Evolutionary conservation across 768 basidiomycete genomes (phyloP).

Genomic region (Chalciporus pseudorubinellus): DNA sequence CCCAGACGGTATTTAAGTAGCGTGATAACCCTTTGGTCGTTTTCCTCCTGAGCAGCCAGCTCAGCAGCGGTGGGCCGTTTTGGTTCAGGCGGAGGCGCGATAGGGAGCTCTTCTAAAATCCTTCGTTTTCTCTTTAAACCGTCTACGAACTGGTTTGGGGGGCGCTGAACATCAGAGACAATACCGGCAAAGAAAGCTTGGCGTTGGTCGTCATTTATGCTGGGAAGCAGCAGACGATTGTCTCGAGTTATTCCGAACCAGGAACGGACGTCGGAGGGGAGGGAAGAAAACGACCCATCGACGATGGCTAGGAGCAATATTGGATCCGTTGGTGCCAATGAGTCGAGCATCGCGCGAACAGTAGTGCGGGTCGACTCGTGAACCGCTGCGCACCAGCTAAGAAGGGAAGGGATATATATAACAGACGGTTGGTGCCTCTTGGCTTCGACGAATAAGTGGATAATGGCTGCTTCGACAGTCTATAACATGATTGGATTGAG

Average conservation of each 20-base stretch:
- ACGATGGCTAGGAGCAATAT: constrained; percentile 89
- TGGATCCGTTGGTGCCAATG: constrained; percentile 87
- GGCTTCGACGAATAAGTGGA: constrained; percentile 94
- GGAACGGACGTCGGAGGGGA: constrained; percentile 78
- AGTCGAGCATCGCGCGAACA: constrained; percentile 87
- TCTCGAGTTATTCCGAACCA: constrained; percentile 87
- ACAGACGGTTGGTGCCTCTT: constrained; percentile 96
- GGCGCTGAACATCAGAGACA: constrained; percentile 63
- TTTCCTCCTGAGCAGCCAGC: constrained; percentile 77
- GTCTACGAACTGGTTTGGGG: constrained; percentile 88
- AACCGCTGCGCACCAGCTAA: constrained; percentile 82
- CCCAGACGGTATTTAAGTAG: constrained; percentile 89
- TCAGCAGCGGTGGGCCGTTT: constrained; percentile 79
- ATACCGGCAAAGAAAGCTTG: constrained; percentile 74
- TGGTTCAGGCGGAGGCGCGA: constrained; percentile 90
- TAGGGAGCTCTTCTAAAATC: constrained; percentile 77
- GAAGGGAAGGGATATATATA: constrained; percentile 88
- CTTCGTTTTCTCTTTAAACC: constrained; percentile 81
- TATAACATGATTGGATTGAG: constrained; percentile 28
- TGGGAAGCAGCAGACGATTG: constrained; percentile 64
- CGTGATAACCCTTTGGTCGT: constrained; percentile 73
- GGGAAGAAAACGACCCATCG: constrained; percentile 65
- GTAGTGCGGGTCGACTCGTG: constrained; percentile 83
- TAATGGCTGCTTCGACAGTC: constrained; percentile 90
- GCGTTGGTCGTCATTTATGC: constrained; percentile 57